Conservation (phyloP, 768 basidiomycete species). For the Psilocybe subaeruginosa region DNA sequence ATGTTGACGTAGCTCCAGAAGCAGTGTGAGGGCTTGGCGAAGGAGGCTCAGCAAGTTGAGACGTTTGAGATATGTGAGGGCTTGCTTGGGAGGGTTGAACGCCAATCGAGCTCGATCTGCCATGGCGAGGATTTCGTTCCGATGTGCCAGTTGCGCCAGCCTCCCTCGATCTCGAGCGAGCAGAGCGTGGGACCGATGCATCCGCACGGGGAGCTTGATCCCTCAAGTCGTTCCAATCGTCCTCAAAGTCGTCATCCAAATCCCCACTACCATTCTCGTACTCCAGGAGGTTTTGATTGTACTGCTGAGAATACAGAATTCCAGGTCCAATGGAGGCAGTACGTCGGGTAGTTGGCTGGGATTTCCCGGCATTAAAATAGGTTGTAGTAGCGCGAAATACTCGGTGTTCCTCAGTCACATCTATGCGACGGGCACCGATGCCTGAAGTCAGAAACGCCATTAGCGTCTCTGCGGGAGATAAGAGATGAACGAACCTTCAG, state of each 20-base stretch:
- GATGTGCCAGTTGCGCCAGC: slow-evolving; percentile 13
- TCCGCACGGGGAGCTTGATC: slow-evolving; percentile 3
- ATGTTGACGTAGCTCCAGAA: background rate
- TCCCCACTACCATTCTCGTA: slow-evolving; percentile 27
- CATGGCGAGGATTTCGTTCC: background rate
- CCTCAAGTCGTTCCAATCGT: slow-evolving; percentile 25
- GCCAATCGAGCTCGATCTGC: background rate
- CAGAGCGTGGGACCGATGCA: background rate
- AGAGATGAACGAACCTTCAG: slow-evolving; percentile 66
- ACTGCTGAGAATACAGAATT: slow-evolving; percentile 30
- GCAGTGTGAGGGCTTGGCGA: background rate
- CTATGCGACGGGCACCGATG: slow-evolving; percentile 73
- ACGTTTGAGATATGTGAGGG: background rate
- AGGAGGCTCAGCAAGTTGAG: background rate
- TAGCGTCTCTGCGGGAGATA: slow-evolving; percentile 1
- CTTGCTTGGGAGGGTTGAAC: background rate
- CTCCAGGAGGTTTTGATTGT: slow-evolving; percentile 19
- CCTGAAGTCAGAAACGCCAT: slow-evolving; percentile 30
- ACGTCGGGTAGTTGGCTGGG: slow-evolving; percentile 28
- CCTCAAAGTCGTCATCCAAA: slow-evolving; percentile 29
- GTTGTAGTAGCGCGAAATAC: slow-evolving; percentile 72
- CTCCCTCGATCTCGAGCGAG: slow-evolving; percentile 8
- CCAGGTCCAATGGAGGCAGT: slow-evolving; percentile 53
- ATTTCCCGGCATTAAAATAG: slow-evolving; percentile 68
- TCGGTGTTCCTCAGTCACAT: slow-evolving; percentile 77